Evolutionary conservation across 495 filamentous ascomycete genomes (phyloP), one percentile per base, ranked within the genome.

Genomic region (Aspergillus baeticus): DNA sequence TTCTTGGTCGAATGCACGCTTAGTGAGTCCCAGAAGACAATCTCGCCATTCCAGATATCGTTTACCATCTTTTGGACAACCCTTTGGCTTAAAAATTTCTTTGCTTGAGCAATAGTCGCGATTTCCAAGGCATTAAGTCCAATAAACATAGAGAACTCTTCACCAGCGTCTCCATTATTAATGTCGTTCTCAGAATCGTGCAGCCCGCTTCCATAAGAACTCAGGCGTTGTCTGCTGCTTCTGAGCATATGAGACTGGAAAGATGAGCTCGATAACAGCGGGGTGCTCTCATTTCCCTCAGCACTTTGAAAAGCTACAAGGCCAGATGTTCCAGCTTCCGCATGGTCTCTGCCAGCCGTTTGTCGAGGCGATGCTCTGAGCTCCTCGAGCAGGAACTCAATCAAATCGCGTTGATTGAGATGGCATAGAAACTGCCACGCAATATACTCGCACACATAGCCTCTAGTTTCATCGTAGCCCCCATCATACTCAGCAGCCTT

Each of bases 61-160:
- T 91, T 86, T 39, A 96, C 85, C 53, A 96, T 87, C 58, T 87
- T 88, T 63, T 97, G 93, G 29, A 98, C 87, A 7, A 91, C 81
- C 47, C 78, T 77, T 67, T 96, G 92, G 67, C 89, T 90, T 13
- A 96, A 80, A 61, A 96, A 98, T 29, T 87, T 87, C 70, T 96
- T 98, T 21, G 92, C 91, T 58, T 88, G 83, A n/a, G 87, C 88
- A 29, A 96, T 85, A 35, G 88, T 85, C 35, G 92, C 93, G 63
- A 98, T 92, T 66, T 97, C 93, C 14, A 98, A 74, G 13, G 89
- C 91, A 70, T 92, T 96, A 44, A 96, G 73, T 37, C 91, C 85
- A 39, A 81, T 82, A 62, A 91, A 93, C 6, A 85, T 79, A 6
- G 83, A 78, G 0, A 83, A 84, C 29, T 83, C 82, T 22, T 87